A percentile compares a stretch with the other conserved stretches of the same genome.
Conservation (phyloP, 2,329 filamentous ascomycete genomes). For the Cadophora malorum region DNA sequence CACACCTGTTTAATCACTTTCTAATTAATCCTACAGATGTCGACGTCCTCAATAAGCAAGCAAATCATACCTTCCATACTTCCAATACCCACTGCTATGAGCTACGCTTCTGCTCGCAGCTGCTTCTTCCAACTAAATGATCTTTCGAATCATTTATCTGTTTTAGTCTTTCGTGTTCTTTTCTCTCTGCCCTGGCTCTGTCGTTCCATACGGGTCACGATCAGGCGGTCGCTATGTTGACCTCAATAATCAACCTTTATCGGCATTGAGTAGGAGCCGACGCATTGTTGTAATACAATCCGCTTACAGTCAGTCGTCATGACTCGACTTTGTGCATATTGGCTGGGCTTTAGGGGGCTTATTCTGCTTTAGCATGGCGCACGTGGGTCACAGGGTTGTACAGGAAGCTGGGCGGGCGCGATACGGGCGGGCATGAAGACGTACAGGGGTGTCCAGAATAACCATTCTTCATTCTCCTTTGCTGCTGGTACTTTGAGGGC, state of each 20-base stretch:
- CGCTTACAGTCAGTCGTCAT: neutral
- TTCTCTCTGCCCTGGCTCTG: neutral
- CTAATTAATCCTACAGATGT: conserved; percentile 36
- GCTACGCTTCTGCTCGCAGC: conserved; percentile 53
- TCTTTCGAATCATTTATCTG: neutral
- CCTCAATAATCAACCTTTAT: neutral
- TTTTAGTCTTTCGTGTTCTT: neutral
- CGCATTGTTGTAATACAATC: no score
- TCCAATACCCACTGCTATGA: conserved; percentile 56
- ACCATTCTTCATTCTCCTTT: neutral
- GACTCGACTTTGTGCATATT: neutral
- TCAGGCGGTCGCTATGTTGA: neutral
- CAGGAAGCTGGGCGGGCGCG: neutral
- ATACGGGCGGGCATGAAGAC: neutral
- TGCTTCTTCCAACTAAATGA: conserved; percentile 26
- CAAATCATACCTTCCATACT: conserved; percentile 41
- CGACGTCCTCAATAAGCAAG: conserved; percentile 44
- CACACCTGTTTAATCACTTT: neutral
- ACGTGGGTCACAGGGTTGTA: neutral
- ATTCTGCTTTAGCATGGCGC: neutral
- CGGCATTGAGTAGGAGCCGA: neutral
- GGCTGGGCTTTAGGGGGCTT: neutral
- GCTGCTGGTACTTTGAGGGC: neutral
- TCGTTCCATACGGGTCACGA: neutral
- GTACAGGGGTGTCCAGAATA: neutral